These are phyloP conservation scores for Chytridium lagenaria DNA, from an alignment of 371 early-diverging fungal species.

Conservation along the genomic window DNA sequence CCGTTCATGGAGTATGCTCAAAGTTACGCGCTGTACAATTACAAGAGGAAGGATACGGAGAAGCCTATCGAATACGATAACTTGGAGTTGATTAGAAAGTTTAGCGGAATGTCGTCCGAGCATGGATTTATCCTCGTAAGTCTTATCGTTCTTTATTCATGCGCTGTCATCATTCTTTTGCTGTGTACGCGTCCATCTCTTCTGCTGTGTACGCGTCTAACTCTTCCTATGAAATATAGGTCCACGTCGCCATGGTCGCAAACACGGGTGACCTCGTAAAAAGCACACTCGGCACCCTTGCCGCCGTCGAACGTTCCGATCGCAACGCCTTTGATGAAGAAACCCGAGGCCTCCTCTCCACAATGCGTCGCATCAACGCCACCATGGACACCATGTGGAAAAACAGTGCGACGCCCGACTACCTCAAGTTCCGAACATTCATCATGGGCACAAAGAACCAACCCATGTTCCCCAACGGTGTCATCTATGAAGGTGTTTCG, in stretches of 20 bases:
- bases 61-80: constrained; percentile 70
- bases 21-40: constrained; percentile 79
- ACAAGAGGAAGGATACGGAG: constrained; percentile 67
- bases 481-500: constrained; percentile 80
- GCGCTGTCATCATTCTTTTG: no score
- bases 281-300: constrained; percentile 64
- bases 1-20: constrained; percentile 89
- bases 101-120: constrained; percentile 76
- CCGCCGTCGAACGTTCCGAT: constrained; percentile 59
- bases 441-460: constrained; percentile 89
- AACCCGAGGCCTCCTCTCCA: constrained; percentile 62
- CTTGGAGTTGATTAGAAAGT: constrained; percentile 75
- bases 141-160: neutral
- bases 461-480: constrained; percentile 58
- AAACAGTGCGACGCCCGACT: constrained; percentile 71
- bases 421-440: constrained; percentile 84
- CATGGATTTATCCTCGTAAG: constrained; percentile 51
- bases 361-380: constrained; percentile 70
- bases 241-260: constrained; percentile 86
- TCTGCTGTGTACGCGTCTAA: neutral
- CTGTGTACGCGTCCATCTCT: no score
- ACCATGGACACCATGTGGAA: constrained; percentile 83
- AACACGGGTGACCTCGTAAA: constrained; percentile 73
- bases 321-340: constrained; percentile 67
- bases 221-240: constrained; percentile 27